phyloP scores from a whole-genome alignment of 2,329 filamentous ascomycete genomes.

The Alternaria conjuncta region DNA sequence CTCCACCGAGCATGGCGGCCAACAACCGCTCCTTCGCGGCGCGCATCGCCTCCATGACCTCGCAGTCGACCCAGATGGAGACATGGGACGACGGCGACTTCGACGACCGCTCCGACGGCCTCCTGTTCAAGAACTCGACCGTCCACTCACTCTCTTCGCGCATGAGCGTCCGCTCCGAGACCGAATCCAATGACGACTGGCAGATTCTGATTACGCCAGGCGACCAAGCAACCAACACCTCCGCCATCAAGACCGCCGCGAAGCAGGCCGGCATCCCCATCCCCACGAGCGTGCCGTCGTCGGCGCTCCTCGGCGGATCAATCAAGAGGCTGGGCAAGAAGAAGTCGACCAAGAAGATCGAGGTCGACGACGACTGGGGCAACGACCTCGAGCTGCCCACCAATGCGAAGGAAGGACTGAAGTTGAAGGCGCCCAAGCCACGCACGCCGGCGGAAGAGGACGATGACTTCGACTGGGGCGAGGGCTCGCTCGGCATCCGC shows the following conservation, averaged over 20 bases:
- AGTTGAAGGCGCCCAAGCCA: constrained; percentile 54
- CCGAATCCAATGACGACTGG: constrained; percentile 80
- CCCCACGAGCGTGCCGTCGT: constrained; percentile 83
- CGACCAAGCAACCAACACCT: constrained; percentile 81
- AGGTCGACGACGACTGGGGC: constrained; percentile 59
- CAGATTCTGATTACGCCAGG: constrained; percentile 84
- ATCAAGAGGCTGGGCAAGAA: constrained; percentile 83
- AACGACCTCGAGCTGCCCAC: constrained; percentile 57
- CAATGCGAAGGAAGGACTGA: constrained; percentile 45
- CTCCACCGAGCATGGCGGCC: constrained; percentile 35
- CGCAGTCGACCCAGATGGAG: constrained; percentile 64
- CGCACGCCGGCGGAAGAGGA: constrained; percentile 61
- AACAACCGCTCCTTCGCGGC: constrained; percentile 47
- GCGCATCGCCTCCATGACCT: constrained; percentile 60
- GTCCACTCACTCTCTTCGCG: constrained; percentile 79
- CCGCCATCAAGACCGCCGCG: constrained; percentile 81
- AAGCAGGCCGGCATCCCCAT: constrained; percentile 91
- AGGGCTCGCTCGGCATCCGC: constrained; percentile 88
- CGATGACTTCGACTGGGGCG: constrained; percentile 89
- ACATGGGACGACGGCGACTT: constrained; percentile 66
- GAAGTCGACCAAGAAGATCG: constrained; percentile 52
- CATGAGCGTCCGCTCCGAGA: constrained; percentile 82
- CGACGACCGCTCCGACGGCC: constrained; percentile 57
- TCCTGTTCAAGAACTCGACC: constrained; percentile 75
- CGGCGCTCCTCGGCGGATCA: constrained; percentile 87